Evolutionary conservation across 108 stramenopile species (phyloP), one percentile per base, ranked within the genome.

Genomic region (Tribonema minus): DNA sequence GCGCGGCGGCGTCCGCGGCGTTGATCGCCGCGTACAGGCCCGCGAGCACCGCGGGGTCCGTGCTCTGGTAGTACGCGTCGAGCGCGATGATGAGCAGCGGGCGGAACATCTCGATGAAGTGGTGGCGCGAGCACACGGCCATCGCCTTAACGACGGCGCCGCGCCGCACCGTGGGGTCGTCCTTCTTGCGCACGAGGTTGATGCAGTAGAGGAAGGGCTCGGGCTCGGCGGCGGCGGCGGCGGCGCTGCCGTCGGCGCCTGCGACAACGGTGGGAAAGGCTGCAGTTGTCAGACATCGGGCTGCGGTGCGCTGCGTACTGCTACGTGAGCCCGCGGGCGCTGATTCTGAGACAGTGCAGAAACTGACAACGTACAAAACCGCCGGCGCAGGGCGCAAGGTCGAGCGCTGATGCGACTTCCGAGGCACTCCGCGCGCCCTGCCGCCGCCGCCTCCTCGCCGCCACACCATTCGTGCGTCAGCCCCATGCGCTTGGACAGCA

Each of bases 71-170:
- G 71, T 79, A 85, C 32, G 67, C 72, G 26, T 84, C 84, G 33
- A 85, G 76, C 0, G 84, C 82, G 12, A 80, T 30, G 29, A 71
- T 68, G 27, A 84, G 68, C 30, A 70, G 31, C 12, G 81, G 73
- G 26, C 82, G 81, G 20, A 84, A 83, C n/a, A 70, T 71, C 71
- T 72, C 71, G 60, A 72, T 72, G 30, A 65, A 84, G 68, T 71
- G 35, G 29, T 84, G 82, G 15, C 29, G 80, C 58, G 82, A 84
- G 58, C 80, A 84, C 12, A 85, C 20, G 37, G 69, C 69, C 69
- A 85, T 71, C 15, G 84, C 76, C 31, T 85, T 85, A 33, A 85
- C 83, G 20, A 72, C 77, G 0, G 84, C 84, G 2, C 84, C 84
- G n/a, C 84, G 40, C 23, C 83, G 70, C 5, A 28, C 84, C 26